These are phyloP conservation scores for Symbiodinium pilosum DNA, from an alignment of 73 alveolate species.

Conservation along the genomic window DNA sequence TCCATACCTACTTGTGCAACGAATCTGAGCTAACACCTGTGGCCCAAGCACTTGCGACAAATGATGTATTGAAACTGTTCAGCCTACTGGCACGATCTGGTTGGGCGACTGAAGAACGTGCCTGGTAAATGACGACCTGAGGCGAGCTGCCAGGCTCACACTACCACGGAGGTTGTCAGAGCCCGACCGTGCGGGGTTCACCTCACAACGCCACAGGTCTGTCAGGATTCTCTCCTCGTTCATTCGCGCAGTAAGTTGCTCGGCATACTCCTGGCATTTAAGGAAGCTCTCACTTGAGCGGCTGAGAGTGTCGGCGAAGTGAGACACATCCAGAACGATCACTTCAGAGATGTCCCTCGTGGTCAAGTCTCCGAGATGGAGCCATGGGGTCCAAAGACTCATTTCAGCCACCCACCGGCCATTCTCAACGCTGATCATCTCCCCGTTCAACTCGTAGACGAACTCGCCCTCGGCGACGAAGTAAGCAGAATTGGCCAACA, in stretches of 20 bases:
- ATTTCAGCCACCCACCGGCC: not conserved
- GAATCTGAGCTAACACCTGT: too few species aligned
- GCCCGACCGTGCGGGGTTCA: not conserved
- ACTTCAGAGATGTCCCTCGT: not conserved
- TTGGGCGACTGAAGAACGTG: not conserved
- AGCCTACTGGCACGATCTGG: not conserved
- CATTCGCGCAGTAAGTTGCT: not conserved
- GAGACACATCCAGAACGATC: not conserved
- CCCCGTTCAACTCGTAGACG: not conserved
- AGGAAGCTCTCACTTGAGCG: not conserved
- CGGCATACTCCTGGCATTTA: not conserved
- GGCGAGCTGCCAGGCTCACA: not conserved
- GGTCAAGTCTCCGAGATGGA: not conserved
- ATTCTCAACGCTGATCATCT: not conserved
- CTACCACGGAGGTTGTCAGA: not conserved
- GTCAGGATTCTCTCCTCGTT: not conserved
- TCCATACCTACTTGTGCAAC: too few species aligned
- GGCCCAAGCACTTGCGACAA: not conserved
- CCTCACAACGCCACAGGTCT: not conserved
- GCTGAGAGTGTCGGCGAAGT: not conserved
- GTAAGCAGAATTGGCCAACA: not conserved
- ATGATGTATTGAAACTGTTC: not conserved
- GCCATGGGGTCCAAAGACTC: conserved; percentile 6
- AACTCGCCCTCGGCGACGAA: not conserved
- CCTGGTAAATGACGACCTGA: not conserved